These are phyloP conservation scores for Cercospora sp. DNA, from an alignment of 2,329 filamentous ascomycete genomes.

Conservation along the genomic window DNA sequence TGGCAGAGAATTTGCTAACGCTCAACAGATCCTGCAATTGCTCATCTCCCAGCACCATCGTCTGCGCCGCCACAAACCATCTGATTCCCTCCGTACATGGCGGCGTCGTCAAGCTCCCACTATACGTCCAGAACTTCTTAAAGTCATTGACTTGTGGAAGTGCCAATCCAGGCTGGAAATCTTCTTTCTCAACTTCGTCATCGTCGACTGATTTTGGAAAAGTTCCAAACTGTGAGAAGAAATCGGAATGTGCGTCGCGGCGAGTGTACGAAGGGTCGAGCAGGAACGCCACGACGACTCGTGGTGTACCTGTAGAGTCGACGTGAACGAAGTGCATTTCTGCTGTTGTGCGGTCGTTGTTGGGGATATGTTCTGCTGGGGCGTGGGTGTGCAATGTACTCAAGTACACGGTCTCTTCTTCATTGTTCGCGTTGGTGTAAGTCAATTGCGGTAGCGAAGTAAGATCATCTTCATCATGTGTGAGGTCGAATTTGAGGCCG, in stretches of 20 bases:
- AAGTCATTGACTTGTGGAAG: slow-evolving; percentile 44
- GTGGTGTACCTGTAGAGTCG: slow-evolving; percentile 44
- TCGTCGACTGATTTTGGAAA: slow-evolving; percentile 18
- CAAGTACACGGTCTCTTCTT: slow-evolving; percentile 51
- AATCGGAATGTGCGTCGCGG: slow-evolving; percentile 35
- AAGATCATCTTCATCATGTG: slow-evolving; percentile 40
- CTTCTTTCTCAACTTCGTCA: slow-evolving; percentile 10
- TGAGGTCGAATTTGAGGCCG: slow-evolving; percentile 48
- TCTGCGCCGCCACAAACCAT: slow-evolving; percentile 48
- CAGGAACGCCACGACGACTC: slow-evolving; percentile 50
- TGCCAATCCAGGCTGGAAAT: slow-evolving; percentile 39
- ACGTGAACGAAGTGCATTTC: slow-evolving; percentile 55
- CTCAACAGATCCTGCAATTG: slow-evolving; percentile 53
- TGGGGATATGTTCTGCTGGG: slow-evolving; percentile 52
- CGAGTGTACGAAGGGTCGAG: slow-evolving; percentile 45
- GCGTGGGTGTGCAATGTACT: slow-evolving; percentile 55
- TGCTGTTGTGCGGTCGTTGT: slow-evolving; percentile 46
- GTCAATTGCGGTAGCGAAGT: slow-evolving; percentile 45
- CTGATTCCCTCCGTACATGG: slow-evolving; percentile 51
- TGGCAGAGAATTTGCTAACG: slow-evolving; percentile 47
- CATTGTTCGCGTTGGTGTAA: slow-evolving; percentile 33
- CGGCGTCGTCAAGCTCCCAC: slow-evolving; percentile 50
- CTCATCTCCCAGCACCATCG: slow-evolving; percentile 45
- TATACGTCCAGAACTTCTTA: slow-evolving; percentile 52
- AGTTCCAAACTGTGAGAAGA: slow-evolving; percentile 43